Base-by-base conservation (phyloP, 352 stramenopile species). In the Globisporangium nodosum region DNA sequence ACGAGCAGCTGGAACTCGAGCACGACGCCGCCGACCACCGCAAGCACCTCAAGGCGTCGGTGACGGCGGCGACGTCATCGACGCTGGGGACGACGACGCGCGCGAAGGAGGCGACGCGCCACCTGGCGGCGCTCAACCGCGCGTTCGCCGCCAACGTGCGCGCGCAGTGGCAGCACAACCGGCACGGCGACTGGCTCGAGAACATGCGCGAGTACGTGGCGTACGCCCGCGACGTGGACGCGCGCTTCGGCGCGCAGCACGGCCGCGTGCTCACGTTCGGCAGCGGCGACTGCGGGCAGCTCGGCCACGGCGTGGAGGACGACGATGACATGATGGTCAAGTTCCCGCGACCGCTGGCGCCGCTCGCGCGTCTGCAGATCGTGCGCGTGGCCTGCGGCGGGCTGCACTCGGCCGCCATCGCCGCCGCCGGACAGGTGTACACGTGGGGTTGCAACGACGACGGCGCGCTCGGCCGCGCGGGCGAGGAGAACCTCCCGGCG, bases 401-500 rank as follows among this genome's bases (percentile, higher is more conserved):
- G 3, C 69, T 98, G 43, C 92, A 98, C 76, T 96, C 85, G 39
- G 78, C 91, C 15, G 94, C 82, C 12, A 76, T 98, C 40, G 93
- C 88, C 3, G 61, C 75, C 4, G 70, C 89, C 47, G 96, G 96
- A 37, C 61, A 85, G 24, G 89, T 99, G 7, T 98, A 90, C 66
- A 97, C 92, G 39, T 99, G 96, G 93, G 97, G 97, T 54, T 97
- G 87, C 71, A 96, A 96, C 52, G 84, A 93, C 56, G 85, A 94
- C 62, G 91, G 93, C 43, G 88, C 84, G 39, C 70, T 99, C 11
- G 97, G 96, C 24, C 79, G 85, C 45, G 46, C 61, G 3, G 90
- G 76, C 15, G 78, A 96, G 11, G 79, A 97, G 59, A 90, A 96
- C 52, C 33, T 88, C 0, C 87, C 88, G 1, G 63, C 63, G 27